Evolutionary conservation across 306 rosid species (phyloP).

Genomic region (Acmispon strigosus): DNA sequence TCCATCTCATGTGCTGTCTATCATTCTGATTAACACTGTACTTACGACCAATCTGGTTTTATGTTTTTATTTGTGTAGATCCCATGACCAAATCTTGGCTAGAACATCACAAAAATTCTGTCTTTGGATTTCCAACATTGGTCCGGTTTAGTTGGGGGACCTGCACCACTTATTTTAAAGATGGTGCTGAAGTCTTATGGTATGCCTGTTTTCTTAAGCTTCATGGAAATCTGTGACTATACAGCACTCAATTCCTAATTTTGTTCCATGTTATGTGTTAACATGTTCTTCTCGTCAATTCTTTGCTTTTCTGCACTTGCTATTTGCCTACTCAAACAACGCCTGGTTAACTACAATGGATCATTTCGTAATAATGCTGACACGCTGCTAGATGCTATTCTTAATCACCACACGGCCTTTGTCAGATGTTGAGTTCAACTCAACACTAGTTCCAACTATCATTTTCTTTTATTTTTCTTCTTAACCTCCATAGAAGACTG

Average conservation of each 20-base stretch:
- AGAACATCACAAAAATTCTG: constrained; percentile 58
- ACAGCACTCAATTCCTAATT: not conserved
- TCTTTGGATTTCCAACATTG: constrained; percentile 90
- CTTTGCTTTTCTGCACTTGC: not conserved
- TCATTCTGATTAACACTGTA: not conserved
- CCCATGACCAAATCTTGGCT: constrained; percentile 88
- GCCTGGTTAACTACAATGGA: not conserved
- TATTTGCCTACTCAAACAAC: not conserved
- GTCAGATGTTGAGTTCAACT: not conserved
- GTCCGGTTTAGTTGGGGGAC: constrained; percentile 99
- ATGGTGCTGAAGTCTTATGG: constrained; percentile 71
- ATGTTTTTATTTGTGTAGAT: constrained; percentile 44
- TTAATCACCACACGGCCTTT: not conserved
- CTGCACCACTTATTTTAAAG: constrained; percentile 71
- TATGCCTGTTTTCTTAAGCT: constrained; percentile 32
- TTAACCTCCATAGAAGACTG: not conserved
- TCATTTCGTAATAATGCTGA: not conserved
- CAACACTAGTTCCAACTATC: not conserved
- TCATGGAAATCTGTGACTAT: constrained; percentile 10
- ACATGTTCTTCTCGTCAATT: not conserved
- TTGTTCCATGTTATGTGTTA: not conserved
- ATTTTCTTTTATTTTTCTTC: not conserved
- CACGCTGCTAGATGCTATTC: not conserved
- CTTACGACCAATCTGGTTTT: constrained; percentile 2
- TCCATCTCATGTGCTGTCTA: not conserved